Base-by-base conservation (phyloP, 2,329 filamentous ascomycete species). In the Neonectria ditissima region DNA sequence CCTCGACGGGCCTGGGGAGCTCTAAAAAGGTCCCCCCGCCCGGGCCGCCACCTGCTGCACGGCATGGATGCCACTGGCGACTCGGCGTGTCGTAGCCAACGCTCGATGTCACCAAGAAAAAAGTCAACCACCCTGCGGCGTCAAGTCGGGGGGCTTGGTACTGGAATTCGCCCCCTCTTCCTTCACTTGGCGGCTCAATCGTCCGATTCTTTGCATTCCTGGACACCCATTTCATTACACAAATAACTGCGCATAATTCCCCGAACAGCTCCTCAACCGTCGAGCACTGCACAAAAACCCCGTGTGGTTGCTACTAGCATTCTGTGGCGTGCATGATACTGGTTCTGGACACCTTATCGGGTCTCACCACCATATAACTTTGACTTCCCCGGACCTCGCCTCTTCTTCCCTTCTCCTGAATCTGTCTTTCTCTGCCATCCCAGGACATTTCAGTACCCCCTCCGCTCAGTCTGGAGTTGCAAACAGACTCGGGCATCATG, bases 401-500 rank as follows among this genome's bases (percentile, higher is more conserved):
- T 16, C 48, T 41, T 41, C n/a, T 41, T 20, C 37, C n/a, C 37
- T 41, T 41, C 37, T 10, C n/a, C 37, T 18, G 37, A 41, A 41
- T 4, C 37, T 18, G 37, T 20, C 32, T 59, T 37, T 47, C 34
- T 62, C 9, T 54, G 26, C 8, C 52, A 26, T 22, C 54, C 44
- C 44, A 30, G 13, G 24, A 39, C 32, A 41, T 50, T 50, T 50
- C 39, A 56, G 32, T 58, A 48, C 34, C 39, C 56, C 37, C 41
- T 43, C 28, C 55, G 14, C 65, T 55, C 43, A 51, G 64, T 67
- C 66, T 67, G 61, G 63, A 62, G 32, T 56, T 26, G 32, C 45
- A 67, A 63, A 45, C 69, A 65, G 63, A 52, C 34, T 51, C 67
- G 57, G 50, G 57, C 52, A 73, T 53, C 55, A 82, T 82, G 81